phyloP scores from a whole-genome alignment of 306 rosid genomes.

The Vicia sativa region DNA sequence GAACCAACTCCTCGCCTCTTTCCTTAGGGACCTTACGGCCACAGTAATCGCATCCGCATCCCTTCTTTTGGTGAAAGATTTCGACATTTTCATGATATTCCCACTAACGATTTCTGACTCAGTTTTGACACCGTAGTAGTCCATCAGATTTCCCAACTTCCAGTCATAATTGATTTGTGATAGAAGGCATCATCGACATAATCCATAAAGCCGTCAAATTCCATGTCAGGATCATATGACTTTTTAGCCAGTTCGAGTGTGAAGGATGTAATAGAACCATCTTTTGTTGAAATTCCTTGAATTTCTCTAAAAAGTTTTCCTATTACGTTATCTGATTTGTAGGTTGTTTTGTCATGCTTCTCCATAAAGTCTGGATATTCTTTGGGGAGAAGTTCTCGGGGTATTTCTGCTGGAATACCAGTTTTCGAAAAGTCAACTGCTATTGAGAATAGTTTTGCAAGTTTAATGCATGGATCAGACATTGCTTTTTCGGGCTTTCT shows the following conservation, averaged over 20 bases:
- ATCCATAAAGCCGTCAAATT: slow-evolving; percentile 66
- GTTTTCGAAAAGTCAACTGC: slow-evolving; percentile 94
- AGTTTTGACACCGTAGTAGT: slow-evolving; percentile 75
- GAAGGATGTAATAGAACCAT: slow-evolving; percentile 42
- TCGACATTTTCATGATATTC: slow-evolving; percentile 60
- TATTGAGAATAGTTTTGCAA: slow-evolving; percentile 62
- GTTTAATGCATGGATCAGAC: slow-evolving; percentile 58
- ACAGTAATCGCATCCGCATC: slow-evolving; percentile 59
- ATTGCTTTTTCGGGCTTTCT: slow-evolving; percentile 48
- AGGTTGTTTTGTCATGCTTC: slow-evolving; percentile 63
- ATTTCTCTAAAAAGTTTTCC: slow-evolving; percentile 81
- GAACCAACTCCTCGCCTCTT: slow-evolving; percentile 82
- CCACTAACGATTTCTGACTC: slow-evolving; percentile 83
- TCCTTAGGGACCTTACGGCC: slow-evolving; percentile 73
- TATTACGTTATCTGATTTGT: slow-evolving; percentile 56
- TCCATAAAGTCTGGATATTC: slow-evolving; percentile 93
- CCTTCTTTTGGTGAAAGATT: slow-evolving; percentile 59
- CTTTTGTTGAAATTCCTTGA: slow-evolving; percentile 43
- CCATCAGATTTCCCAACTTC: slow-evolving; percentile 79
- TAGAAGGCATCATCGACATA: slow-evolving; percentile 69
- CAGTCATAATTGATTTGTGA: slow-evolving; percentile 69
- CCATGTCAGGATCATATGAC: slow-evolving; percentile 75
- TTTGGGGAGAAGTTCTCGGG: slow-evolving; percentile 49
- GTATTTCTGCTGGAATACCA: slow-evolving; percentile 75
- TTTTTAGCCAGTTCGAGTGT: slow-evolving; percentile 47